Evolutionary conservation across 164 flowering plant genomes (phyloP).

Genomic region (Berberis thunbergii): DNA sequence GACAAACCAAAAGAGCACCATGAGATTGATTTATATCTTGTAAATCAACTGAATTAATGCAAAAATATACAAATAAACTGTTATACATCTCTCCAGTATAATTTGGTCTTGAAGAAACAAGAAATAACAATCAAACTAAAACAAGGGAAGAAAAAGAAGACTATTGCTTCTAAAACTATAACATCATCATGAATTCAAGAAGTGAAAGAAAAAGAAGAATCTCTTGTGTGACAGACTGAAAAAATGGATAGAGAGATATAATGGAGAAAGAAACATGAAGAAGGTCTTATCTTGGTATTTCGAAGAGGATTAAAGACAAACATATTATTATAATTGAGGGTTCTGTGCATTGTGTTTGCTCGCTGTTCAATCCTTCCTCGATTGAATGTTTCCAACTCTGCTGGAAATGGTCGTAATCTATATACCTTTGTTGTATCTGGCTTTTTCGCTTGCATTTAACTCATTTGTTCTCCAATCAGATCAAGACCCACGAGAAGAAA

Average conservation of each 20-base stretch:
- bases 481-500: slow-evolving; percentile 91
- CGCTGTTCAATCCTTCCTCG: no score
- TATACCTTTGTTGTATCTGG: no score
- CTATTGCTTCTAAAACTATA: slow-evolving; percentile 16
- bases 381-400: not conserved
- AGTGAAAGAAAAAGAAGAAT: slow-evolving; percentile 14
- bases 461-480: slow-evolving; percentile 79
- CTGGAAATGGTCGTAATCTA: no score
- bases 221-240: slow-evolving; percentile 10
- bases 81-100: slow-evolving; percentile 19
- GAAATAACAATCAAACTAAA: slow-evolving; percentile 24
- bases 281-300: slow-evolving; percentile 11
- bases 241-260: slow-evolving; percentile 6
- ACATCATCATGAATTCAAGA: slow-evolving; percentile 20
- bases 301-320: slow-evolving; percentile 8
- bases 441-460: slow-evolving; percentile 18
- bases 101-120: slow-evolving; percentile 16
- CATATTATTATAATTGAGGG: slow-evolving; percentile 12
- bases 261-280: slow-evolving; percentile 10
- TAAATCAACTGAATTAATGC: slow-evolving; percentile 17
- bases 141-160: slow-evolving; percentile 13
- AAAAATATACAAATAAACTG: slow-evolving; percentile 25
- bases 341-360: slow-evolving; percentile 3
- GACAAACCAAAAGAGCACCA: not conserved
- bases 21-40: slow-evolving; percentile 2